Conservation (phyloP, 495 filamentous ascomycete species). For the Aspergillus diversus region DNA sequence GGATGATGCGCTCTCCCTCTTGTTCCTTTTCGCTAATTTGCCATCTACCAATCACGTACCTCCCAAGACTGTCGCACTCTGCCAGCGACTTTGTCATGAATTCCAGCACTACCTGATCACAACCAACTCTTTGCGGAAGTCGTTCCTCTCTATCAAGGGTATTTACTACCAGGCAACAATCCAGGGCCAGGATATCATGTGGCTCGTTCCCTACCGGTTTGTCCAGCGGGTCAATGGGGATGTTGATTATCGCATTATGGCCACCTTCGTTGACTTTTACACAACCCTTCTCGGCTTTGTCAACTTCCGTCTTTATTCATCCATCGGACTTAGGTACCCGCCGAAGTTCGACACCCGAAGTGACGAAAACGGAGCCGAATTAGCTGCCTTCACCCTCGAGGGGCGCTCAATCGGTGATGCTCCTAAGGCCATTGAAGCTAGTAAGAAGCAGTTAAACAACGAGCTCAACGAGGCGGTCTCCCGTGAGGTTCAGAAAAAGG, state of each 20-base stretch:
- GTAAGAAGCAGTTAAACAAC: conserved; percentile 48
- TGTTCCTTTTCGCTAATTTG: conserved; percentile 97
- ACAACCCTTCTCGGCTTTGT: conserved; percentile 93
- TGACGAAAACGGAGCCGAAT: conserved; percentile 86
- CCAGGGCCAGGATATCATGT: conserved; percentile 96
- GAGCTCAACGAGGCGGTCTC: conserved; percentile 49
- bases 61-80: conserved; percentile 88
- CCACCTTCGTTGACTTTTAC: conserved; percentile 98
- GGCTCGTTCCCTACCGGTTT: conserved; percentile 96
- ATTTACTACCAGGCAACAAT: conserved; percentile 99
- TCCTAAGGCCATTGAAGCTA: conserved; percentile 57
- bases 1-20: conserved; percentile 94
- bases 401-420: conserved; percentile 62
- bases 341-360: conserved; percentile 87
- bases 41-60: conserved; percentile 85
- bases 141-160: conserved; percentile 97
- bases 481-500: conserved; percentile 55
- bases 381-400: conserved; percentile 89
- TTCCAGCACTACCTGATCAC: conserved; percentile 97
- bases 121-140: conserved; percentile 87
- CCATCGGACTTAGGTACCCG: conserved; percentile 87
- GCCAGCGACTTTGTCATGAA: conserved; percentile 87
- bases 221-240: conserved; percentile 91
- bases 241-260: conserved; percentile 98
- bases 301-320: conserved; percentile 91